These are phyloP conservation scores for Spergularia bocconei DNA, from an alignment of 148 eudicot species.

Conservation along the genomic window DNA sequence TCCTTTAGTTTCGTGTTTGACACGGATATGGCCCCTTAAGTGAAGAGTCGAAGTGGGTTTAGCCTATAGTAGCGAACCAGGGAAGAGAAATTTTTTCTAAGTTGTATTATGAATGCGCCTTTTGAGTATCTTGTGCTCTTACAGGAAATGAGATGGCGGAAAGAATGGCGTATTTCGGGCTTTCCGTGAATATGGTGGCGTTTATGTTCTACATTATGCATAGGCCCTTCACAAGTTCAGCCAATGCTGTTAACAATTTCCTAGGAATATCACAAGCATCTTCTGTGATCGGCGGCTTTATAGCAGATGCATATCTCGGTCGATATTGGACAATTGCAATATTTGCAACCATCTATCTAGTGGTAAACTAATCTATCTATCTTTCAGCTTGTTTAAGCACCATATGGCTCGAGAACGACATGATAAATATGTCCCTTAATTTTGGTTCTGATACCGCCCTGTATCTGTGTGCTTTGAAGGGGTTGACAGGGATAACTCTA, in stretches of 20 bases:
- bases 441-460: not conserved
- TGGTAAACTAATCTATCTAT: slow-evolving; percentile 37
- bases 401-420: not conserved
- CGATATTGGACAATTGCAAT: slow-evolving; percentile 96
- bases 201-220: slow-evolving; percentile 96
- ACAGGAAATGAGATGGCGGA: slow-evolving; percentile 95
- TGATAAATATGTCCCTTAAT: not conserved
- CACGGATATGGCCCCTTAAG: too few relatives aligned
- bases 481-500: slow-evolving; percentile 75
- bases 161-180: slow-evolving; percentile 94
- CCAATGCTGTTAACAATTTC: slow-evolving; percentile 76
- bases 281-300: slow-evolving; percentile 81
- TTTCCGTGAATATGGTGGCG: slow-evolving; percentile 90
- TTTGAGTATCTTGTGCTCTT: not conserved
- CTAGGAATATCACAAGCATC: slow-evolving; percentile 92
- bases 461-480: slow-evolving; percentile 36
- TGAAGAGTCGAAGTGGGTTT: too few relatives aligned
- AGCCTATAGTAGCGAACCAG: too few relatives aligned
- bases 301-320: slow-evolving; percentile 93
- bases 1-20: too few relatives aligned
- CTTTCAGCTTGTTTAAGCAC: not conserved
- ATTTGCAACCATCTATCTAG: slow-evolving; percentile 76
- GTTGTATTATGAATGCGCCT: too few relatives aligned
- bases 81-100: too few relatives aligned
- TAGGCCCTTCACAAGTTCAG: slow-evolving; percentile 78